These are phyloP conservation scores for Phlebiopsis gigantea DNA, from an alignment of 768 basidiomycete genomes.

Conservation along the genomic window DNA sequence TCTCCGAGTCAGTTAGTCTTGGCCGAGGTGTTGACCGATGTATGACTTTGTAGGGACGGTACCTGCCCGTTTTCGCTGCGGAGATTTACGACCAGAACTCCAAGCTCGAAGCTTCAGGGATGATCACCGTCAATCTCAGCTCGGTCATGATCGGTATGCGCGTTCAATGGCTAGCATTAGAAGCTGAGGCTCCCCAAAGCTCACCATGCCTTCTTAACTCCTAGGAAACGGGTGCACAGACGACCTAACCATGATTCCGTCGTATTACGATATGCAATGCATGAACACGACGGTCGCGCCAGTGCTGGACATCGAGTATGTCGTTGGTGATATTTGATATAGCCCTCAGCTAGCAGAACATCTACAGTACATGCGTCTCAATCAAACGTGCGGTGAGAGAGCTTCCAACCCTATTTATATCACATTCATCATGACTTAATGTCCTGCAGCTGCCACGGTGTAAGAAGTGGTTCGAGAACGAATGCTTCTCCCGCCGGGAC, in stretches of 20 bases:
- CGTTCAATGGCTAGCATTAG: too few relatives aligned
- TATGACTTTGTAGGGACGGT: conserved; percentile 36
- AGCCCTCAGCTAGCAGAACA: not conserved
- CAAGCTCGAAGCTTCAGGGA: conserved; percentile 35
- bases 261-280: conserved; percentile 54
- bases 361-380: conserved; percentile 31
- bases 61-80: conserved; percentile 47
- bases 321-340: not conserved
- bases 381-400: conserved; percentile 38
- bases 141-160: conserved; percentile 47
- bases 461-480: conserved; percentile 29
- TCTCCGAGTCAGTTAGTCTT: not conserved
- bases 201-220: not conserved
- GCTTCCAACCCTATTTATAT: not conserved
- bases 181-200: not conserved
- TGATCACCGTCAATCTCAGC: conserved; percentile 43
- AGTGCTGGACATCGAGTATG: conserved; percentile 40
- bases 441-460: conserved; percentile 38
- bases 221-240: conserved; percentile 42
- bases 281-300: conserved; percentile 37
- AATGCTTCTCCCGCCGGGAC: conserved; percentile 40
- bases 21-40: too few relatives aligned
- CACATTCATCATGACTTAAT: too few relatives aligned
- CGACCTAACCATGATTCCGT: conserved; percentile 30
- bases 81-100: conserved; percentile 45